Percentiles rank a stretch among this genome's conserved stretches.
Evolutionary conservation across 768 basidiomycete genomes (phyloP).

Genomic region (Phanerochaete carnosa): DNA sequence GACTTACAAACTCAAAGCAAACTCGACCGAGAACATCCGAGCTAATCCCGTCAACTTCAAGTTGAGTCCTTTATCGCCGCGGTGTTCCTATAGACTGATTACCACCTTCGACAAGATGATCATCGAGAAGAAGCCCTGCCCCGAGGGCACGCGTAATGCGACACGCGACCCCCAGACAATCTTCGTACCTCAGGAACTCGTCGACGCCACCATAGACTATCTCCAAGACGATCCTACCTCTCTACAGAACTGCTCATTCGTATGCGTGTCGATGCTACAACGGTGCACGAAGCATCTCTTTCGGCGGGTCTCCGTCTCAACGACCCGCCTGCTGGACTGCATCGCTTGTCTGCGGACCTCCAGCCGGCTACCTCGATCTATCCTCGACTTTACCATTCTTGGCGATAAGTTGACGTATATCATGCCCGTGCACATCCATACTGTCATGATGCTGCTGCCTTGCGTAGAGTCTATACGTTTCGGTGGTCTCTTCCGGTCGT

Average conservation of each 20-base stretch:
- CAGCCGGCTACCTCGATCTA: background rate
- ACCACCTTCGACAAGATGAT: too few relatives aligned
- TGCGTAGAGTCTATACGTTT: background rate
- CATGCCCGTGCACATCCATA: background rate
- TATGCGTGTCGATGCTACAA: background rate
- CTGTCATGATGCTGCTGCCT: background rate
- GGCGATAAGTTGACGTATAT: background rate
- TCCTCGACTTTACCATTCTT: background rate
- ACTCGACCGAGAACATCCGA: too few relatives aligned
- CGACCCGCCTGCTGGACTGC: background rate
- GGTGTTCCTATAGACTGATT: too few relatives aligned
- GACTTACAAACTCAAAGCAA: too few relatives aligned
- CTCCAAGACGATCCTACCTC: background rate
- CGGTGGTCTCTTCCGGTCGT: background rate
- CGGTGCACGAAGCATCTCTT: background rate
- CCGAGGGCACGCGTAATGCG: too few relatives aligned
- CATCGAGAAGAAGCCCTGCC: too few relatives aligned
- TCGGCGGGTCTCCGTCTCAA: background rate
- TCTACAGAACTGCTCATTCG: background rate
- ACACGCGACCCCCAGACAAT: background rate
- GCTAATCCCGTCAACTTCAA: too few relatives aligned
- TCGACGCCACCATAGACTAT: background rate
- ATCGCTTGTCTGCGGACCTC: background rate
- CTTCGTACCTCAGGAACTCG: background rate
- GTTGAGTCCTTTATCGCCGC: too few relatives aligned